These are phyloP conservation scores for Tolypocladium pustulatum DNA, from an alignment of 2,329 filamentous ascomycete species.

Conservation along the genomic window DNA sequence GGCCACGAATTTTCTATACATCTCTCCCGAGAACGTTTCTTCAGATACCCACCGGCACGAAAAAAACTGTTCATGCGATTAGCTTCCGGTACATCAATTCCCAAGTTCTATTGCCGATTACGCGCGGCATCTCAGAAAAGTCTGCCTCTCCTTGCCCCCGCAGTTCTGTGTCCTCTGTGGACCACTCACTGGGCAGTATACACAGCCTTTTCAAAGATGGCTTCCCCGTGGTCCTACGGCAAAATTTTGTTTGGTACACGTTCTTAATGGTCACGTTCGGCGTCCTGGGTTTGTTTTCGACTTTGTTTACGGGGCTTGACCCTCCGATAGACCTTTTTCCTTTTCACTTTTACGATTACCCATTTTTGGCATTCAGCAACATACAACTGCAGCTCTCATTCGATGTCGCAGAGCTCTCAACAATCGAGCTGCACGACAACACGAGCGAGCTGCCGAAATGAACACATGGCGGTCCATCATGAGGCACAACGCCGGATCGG, in stretches of 20 bases:
- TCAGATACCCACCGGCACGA: conserved; percentile 29
- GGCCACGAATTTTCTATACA: conserved; percentile 21
- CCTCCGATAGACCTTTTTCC: not conserved
- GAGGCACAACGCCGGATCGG: not conserved
- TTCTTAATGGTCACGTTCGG: conserved; percentile 24
- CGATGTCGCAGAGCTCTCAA: not conserved
- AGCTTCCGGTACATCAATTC: conserved; percentile 12
- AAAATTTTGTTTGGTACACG: conserved; percentile 12
- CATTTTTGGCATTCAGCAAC: conserved; percentile 12
- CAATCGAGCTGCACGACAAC: not conserved
- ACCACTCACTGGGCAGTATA: not conserved
- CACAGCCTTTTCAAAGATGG: not conserved
- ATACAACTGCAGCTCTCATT: not conserved
- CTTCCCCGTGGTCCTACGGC: not conserved
- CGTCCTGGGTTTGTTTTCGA: conserved; percentile 12
- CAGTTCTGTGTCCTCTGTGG: not conserved
- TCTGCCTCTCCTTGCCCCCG: not conserved
- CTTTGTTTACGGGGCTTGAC: not conserved
- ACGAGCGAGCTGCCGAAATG: not conserved
- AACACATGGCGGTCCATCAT: not conserved
- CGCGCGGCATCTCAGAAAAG: not conserved
- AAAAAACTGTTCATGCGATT: conserved; percentile 21
- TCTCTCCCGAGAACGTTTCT: conserved; percentile 21
- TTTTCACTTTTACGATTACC: not conserved
- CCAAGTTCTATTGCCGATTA: conserved; percentile 1